These are phyloP conservation scores for Candida oleophila DNA, from an alignment of 805 yeast species.

Conservation along the genomic window DNA sequence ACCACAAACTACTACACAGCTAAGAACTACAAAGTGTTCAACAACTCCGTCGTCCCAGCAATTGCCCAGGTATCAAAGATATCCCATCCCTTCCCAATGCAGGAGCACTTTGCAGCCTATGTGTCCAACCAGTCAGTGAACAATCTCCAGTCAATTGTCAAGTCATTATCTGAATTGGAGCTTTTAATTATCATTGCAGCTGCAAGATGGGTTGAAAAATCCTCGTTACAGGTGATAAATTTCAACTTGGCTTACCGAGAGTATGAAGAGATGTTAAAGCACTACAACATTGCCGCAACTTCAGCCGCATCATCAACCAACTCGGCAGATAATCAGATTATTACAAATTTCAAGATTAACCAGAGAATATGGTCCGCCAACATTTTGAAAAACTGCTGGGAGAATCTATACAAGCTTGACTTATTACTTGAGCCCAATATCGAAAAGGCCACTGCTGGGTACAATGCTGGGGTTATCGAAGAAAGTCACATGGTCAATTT, in stretches of 20 bases:
- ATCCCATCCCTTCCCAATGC: constrained; percentile 23
- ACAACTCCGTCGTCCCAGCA: constrained; percentile 42
- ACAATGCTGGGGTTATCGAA: constrained; percentile 32
- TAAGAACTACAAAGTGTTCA: constrained; percentile 53
- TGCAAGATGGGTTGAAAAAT: constrained; percentile 65
- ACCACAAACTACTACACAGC: constrained; percentile 53
- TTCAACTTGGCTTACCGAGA: constrained; percentile 78
- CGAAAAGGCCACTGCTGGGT: constrained; percentile 34
- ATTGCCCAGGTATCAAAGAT: constrained; percentile 27
- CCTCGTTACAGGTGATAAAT: constrained; percentile 60
- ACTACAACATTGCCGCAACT: constrained; percentile 35
- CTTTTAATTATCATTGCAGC: constrained; percentile 69
- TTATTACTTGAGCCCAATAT: constrained; percentile 45
- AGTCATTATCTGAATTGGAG: constrained; percentile 65
- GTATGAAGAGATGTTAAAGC: constrained; percentile 55
- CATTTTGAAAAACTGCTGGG: constrained; percentile 74
- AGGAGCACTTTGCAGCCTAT: constrained; percentile 21
- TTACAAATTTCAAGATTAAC: constrained; percentile 31
- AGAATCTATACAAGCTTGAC: constrained; percentile 55
- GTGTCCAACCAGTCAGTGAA: constrained; percentile 20
- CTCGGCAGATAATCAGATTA: constrained; percentile 32
- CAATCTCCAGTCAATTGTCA: constrained; percentile 25
- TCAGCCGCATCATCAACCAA: constrained; percentile 26
- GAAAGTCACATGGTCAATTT: constrained; percentile 51
- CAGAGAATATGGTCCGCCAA: constrained; percentile 59